Base-by-base conservation (phyloP, 225 moss, liverwort and hornwort genomes). In the Marchantia paleacea region DNA sequence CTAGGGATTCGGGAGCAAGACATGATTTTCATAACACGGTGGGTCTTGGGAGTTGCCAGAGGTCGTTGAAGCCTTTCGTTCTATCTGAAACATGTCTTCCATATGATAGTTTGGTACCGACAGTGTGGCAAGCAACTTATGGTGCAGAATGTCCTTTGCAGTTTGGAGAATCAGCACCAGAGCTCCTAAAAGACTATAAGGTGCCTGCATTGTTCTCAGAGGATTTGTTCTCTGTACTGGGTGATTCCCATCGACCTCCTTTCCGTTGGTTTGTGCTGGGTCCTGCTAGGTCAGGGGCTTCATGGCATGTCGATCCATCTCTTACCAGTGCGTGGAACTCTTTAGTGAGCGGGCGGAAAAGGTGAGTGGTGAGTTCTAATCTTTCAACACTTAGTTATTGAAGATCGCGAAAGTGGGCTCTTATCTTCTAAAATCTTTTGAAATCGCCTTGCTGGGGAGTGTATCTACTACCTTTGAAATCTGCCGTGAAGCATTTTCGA, bases 221-320 rank as follows among this genome's bases (percentile, higher is more conserved):
- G 78, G 99, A 99, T 84, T 80, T 95, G 25, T 93, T 99, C 80
- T 90, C 90, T 15, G 89, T 94, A 86, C 75, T 99, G 71, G 89
- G 89, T 82, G 89, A 95, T 81, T 80, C 80, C 66, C 76, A 87
- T 80, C 92, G 99, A 79, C 95, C 95, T 75, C 85, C 92, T 80
- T 95, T 92, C 78, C 95, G 99, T 52, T 99, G 99, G 99, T 87
- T 99, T 55, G 95, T 99, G 81, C 88, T 94, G 78, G 99, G 99
- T 63, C 99, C 99, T 72, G 87, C 92, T 57, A 87, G 95, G 82
- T 99, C 99, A 82, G 99, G 99, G 85, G 99, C 95, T 79, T 92
- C 95, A 79, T 99, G 99, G 99, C 99, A 99, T 86, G 99, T 99
- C 69, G 99, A 95, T 87, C 99, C 99, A 88, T 95, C 93, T 51